Evolutionary conservation across 768 basidiomycete species (phyloP), one percentile per base, ranked within the genome.

Genomic region (Gymnopilus dilepis): DNA sequence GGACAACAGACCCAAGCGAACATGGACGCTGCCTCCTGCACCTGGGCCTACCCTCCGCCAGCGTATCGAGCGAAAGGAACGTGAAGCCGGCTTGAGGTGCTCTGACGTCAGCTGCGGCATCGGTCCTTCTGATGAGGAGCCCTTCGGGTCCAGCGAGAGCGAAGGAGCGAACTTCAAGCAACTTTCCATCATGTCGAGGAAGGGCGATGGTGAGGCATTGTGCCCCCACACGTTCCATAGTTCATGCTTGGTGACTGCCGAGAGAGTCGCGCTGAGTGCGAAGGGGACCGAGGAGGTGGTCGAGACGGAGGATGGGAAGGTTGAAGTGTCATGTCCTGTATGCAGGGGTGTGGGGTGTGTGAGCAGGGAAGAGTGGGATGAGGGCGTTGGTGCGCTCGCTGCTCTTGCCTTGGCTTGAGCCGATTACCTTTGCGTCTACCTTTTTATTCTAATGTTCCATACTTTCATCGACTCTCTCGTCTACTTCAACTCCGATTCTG

Each of bases 91-190:
- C 0, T 69, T 91, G 66, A 79, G 92, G 51, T 94, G 92, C 70
- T 84, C 77, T 38, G 91, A 92, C 67, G 74, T 86, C 28, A 86
- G 85, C 61, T 94, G 92, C 72, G 90, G 89, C 2, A 70, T 92
- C 28, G 92, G 90, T 0, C 90, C 90, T 6, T 86, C 84, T 13
- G 90, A 91, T 59, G 90, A 91, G 15, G 88, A 90, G 42, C 89
- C 89, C 13, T 74, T 74, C 43, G 76, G 79, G 52, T 54, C 72
- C 17, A 67, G 70, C 0, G 72, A 67, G 8, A 70, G 51, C 61
- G 73, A 63, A 33, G 24, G 26, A 2, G 70, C 34, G 8, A 37
- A 37, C 8, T 15, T 69, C 68, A 72, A 72, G 63, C 80, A 80
- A 65, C 68, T 86, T 53, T 64, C 64, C 21, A 80, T 86, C 34